Evolutionary conservation across 106 monocot genomes (phyloP).

Genomic region (Hemerocallis citrina): DNA sequence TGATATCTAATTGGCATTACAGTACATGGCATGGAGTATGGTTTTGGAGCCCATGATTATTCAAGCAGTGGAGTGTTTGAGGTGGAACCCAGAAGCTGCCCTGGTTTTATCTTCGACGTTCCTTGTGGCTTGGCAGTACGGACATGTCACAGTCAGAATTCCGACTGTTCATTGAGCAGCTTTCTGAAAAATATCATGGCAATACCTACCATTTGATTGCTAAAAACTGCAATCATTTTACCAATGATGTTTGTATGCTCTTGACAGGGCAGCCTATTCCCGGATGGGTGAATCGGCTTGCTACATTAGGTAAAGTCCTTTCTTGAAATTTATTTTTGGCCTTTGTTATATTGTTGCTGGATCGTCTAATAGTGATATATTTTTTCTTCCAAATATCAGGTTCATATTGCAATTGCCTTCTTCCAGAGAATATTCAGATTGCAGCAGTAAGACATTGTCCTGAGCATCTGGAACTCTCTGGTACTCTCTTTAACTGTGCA

Average conservation of each 20-base stretch:
- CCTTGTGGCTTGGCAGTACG: conserved; percentile 42
- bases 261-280: conserved; percentile 48
- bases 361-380: too few relatives aligned
- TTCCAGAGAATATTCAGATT: too few relatives aligned
- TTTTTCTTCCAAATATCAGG: too few relatives aligned
- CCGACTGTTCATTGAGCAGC: conserved; percentile 34
- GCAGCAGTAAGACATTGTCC: too few relatives aligned
- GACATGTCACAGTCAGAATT: conserved; percentile 38
- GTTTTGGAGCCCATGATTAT: conserved; percentile 58
- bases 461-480: too few relatives aligned
- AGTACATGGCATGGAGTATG: conserved; percentile 64
- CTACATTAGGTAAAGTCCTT: too few relatives aligned
- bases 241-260: conserved; percentile 28
- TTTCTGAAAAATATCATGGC: conserved; percentile 47
- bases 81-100: conserved; percentile 60
- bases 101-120: conserved; percentile 43
- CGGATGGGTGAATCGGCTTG: too few relatives aligned
- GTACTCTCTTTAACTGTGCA: too few relatives aligned
- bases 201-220: conserved; percentile 47
- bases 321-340: too few relatives aligned
- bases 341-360: too few relatives aligned
- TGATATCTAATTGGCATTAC: neutral
- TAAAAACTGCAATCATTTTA: conserved; percentile 71
- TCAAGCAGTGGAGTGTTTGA: conserved; percentile 64
- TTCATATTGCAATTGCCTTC: too few relatives aligned